Conservation (phyloP, 2,329 filamentous ascomycete genomes). For the Sporothrix luriei region DNA sequence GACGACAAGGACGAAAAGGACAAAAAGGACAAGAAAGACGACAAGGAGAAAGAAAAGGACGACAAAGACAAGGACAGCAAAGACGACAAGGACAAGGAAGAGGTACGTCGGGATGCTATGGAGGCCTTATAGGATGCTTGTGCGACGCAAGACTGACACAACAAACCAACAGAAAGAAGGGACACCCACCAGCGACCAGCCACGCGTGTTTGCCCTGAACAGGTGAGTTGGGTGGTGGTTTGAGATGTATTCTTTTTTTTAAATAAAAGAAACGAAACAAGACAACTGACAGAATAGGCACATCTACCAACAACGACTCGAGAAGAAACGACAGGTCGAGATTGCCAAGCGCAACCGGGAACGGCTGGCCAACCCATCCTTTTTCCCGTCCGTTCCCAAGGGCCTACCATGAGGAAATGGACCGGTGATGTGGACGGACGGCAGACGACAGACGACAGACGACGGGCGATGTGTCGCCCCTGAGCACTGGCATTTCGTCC, state of each 20-base stretch:
- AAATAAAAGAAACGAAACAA: too few species aligned
- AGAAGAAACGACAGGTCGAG: conserved; percentile 76
- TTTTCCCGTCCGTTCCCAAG: conserved; percentile 84
- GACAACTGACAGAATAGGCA: conserved; percentile 52
- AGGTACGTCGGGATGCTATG: not conserved
- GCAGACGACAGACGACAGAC: not conserved
- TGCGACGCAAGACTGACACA: not conserved
- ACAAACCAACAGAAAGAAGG: conserved; percentile 7
- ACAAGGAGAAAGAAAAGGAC: conserved; percentile 50
- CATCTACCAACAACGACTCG: conserved; percentile 83
- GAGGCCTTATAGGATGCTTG: not conserved
- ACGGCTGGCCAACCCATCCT: conserved; percentile 72
- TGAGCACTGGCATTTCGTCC: too few species aligned
- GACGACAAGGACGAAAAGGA: conserved; percentile 55
- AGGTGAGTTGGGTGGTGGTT: conserved; percentile 56
- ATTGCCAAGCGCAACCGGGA: conserved; percentile 79
- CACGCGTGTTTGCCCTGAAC: conserved; percentile 80
- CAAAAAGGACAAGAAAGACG: conserved; percentile 48
- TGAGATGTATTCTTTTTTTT: not conserved
- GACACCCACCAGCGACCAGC: conserved; percentile 64
- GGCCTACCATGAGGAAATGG: conserved; percentile 47
- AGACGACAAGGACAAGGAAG: conserved; percentile 11
- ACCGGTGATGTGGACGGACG: too few species aligned
- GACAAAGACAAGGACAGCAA: conserved; percentile 13
- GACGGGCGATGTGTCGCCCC: not conserved